A percentile compares a stretch with the other conserved stretches of the same genome.
These are phyloP conservation scores for Ogataea trehalophila DNA, from an alignment of 805 yeast species.

Conservation along the genomic window DNA sequence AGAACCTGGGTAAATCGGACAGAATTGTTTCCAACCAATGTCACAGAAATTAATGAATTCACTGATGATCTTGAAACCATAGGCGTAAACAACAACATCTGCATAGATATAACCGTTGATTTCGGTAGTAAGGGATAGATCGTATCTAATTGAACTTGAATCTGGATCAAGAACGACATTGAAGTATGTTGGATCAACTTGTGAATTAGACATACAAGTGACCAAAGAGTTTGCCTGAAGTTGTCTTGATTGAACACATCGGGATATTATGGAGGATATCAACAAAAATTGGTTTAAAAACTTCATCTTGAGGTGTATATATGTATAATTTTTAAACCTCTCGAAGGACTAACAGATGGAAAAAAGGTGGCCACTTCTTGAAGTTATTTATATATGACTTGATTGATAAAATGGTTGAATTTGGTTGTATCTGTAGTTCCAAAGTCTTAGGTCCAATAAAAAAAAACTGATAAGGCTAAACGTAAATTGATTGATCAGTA, in stretches of 20 bases:
- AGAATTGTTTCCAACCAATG: conserved; percentile 77
- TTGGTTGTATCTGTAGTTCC: too few relatives aligned
- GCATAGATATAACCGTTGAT: conserved; percentile 66
- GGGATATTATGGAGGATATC: conserved; percentile 2
- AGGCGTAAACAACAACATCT: conserved; percentile 71
- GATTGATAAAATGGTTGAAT: too few relatives aligned
- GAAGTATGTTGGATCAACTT: conserved; percentile 67
- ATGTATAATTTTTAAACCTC: too few relatives aligned
- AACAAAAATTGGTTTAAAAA: not conserved
- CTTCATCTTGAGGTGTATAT: not conserved
- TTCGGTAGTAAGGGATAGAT: conserved; percentile 64
- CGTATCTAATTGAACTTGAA: conserved; percentile 59
- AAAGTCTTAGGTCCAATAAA: not conserved
- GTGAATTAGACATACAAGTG: conserved; percentile 76
- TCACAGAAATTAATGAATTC: conserved; percentile 58
- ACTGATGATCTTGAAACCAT: conserved; percentile 70
- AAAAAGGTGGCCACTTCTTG: too few relatives aligned
- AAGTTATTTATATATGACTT: too few relatives aligned
- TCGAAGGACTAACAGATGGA: too few relatives aligned
- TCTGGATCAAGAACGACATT: conserved; percentile 74
- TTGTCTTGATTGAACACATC: conserved; percentile 27
- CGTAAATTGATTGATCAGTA: too few relatives aligned
- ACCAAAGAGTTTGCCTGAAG: conserved; percentile 72
- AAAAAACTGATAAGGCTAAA: too few relatives aligned
- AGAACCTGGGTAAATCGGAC: conserved; percentile 81